Evolutionary conservation across 31 red algal species (phyloP), one percentile per base, ranked within the genome.

Genomic region (Odonthalia washingtoniensis): DNA sequence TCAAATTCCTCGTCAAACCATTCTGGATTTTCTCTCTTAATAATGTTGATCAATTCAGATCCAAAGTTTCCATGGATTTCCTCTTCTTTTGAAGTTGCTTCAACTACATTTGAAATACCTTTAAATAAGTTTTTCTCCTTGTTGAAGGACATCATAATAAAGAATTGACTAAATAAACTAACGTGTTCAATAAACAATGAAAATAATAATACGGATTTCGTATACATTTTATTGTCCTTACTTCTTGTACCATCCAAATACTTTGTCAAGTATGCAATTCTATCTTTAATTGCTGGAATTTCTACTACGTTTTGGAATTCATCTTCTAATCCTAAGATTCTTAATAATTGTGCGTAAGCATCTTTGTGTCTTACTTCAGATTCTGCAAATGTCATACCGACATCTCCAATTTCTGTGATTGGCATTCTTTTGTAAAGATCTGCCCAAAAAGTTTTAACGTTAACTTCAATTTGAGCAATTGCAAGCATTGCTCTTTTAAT

Each of bases 151-250:
- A 67, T 67, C 27, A 67, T 67, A 67, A 67, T 67, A 67, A 67
- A 35, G 33, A 67, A 67, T 35, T 67, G 64, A 67, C 30, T 33
- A 67, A 67, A 67, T 35, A 67, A 67, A 33, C 30, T 33, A 30
- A 67, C 64, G 64, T 67, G 64, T 67, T 67, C 64, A 67, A 67
- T 67, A 67, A 67, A 67, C 33, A 67, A 30, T 67, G 64, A 67
- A 35, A 67, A 67, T 67, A 67, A 67, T 35, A 67, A 35, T 33
- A 67, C 33, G 30, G 64, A 67, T 33, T 67, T 30, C 27, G 64
- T 33, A 35, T 67, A 67, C 64, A 33, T 35, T 67, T 67, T 35
- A 30, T 35, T 35, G 33, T 67, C 64, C 30, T 67, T 35, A 67
- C 30, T 33, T 67, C 33, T 67, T 33, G 64, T 33, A 35, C 64